phyloP scores from a whole-genome alignment of 2,329 filamentous ascomycete species.

The Metarhizium sp. region DNA sequence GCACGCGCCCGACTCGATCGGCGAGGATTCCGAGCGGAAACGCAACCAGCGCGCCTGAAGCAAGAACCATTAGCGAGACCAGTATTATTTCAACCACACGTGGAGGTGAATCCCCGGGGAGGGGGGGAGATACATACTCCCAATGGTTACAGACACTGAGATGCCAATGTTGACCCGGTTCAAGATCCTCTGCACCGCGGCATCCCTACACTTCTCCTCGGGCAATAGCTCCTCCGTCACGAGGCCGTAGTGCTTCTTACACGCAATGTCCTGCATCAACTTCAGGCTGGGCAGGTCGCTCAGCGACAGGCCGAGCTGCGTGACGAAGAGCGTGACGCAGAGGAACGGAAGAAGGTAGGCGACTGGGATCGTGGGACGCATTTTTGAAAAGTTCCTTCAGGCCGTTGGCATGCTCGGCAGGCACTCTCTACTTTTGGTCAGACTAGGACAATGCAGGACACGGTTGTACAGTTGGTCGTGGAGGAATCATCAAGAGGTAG shows the following conservation, averaged over 20 bases:
- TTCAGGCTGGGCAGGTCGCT: slow-evolving; percentile 13
- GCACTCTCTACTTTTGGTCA: too few species aligned
- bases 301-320: slow-evolving; percentile 16
- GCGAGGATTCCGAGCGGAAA: slow-evolving; percentile 14
- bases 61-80: not conserved
- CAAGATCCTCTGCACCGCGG: slow-evolving; percentile 13
- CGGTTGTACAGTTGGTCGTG: too few species aligned
- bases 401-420: too few species aligned
- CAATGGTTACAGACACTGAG: slow-evolving; percentile 12
- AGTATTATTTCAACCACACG: too few species aligned
- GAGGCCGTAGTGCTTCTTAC: slow-evolving; percentile 8
- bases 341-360: slow-evolving; percentile 13
- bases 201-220: slow-evolving; percentile 11
- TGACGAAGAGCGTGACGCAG: slow-evolving; percentile 12
- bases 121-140: slow-evolving; percentile 3
- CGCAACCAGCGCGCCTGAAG: slow-evolving; percentile 12
- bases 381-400: not conserved
- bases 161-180: slow-evolving; percentile 13
- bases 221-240: slow-evolving; percentile 6
- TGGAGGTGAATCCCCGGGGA: too few species aligned
- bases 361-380: slow-evolving; percentile 8
- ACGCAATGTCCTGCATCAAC: slow-evolving; percentile 17
- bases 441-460: too few species aligned
- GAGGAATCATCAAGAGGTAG: too few species aligned
- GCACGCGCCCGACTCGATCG: slow-evolving; percentile 15